Evolutionary conservation across 1,139 yeast species (phyloP).

Genomic region (Yamadazyma sp.): DNA sequence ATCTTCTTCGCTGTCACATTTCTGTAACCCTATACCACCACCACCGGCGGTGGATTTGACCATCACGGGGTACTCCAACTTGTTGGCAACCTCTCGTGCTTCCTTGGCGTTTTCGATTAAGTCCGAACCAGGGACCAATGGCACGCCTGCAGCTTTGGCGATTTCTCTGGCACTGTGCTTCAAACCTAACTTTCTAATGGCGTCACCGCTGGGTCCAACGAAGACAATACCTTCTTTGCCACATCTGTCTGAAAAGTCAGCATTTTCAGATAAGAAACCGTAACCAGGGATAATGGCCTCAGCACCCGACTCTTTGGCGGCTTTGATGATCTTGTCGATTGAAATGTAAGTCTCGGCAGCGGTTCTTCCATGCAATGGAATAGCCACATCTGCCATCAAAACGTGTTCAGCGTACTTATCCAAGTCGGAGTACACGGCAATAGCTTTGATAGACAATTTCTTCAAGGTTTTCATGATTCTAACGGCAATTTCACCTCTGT

Average conservation of each 20-base stretch:
- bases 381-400: slow-evolving; percentile 73
- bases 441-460: slow-evolving; percentile 70
- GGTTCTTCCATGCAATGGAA: slow-evolving; percentile 75
- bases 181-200: slow-evolving; percentile 85
- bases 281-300: slow-evolving; percentile 97
- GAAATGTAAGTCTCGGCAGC: slow-evolving; percentile 90
- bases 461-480: slow-evolving; percentile 86
- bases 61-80: slow-evolving; percentile 88
- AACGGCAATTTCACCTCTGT: slow-evolving; percentile 97
- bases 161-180: slow-evolving; percentile 96
- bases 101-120: slow-evolving; percentile 68
- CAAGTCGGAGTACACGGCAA: slow-evolving; percentile 88
- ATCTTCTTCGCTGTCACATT: slow-evolving; percentile 80
- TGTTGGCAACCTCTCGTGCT: slow-evolving; percentile 74
- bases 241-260: slow-evolving; percentile 91
- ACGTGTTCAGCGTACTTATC: slow-evolving; percentile 90
- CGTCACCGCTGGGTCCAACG: slow-evolving; percentile 84
- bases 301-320: slow-evolving; percentile 80
- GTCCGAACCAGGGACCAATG: slow-evolving; percentile 93
- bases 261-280: slow-evolving; percentile 94
- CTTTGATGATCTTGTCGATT: slow-evolving; percentile 78
- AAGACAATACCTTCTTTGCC: slow-evolving; percentile 79
- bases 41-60: slow-evolving; percentile 98
- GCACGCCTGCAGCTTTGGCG: slow-evolving; percentile 85
- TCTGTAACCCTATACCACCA: slow-evolving; percentile 96